A percentile compares a stretch with the other conserved stretches of the same genome.
Conservation (phyloP, 73 alveolate genomes). For the Blepharisma japonicum region DNA sequence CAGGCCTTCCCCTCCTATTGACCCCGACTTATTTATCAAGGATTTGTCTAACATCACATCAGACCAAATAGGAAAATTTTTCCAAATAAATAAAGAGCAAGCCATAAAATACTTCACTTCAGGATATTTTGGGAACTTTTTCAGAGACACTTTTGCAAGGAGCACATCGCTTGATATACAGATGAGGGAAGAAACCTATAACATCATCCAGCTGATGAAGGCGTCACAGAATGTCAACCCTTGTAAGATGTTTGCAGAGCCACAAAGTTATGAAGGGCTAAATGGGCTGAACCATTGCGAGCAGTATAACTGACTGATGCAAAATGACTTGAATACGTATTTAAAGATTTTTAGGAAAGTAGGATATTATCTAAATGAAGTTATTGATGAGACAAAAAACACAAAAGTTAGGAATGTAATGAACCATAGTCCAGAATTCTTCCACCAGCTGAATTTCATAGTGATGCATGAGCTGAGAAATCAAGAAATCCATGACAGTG, state of each 20-base stretch:
- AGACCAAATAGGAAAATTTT: not conserved
- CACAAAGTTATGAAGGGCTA: not conserved
- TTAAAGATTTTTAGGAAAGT: too few species aligned
- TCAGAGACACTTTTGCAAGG: not conserved
- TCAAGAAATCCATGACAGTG: too few species aligned
- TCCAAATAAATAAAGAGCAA: not conserved
- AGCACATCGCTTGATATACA: not conserved
- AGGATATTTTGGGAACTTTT: not conserved
- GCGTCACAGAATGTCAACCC: not conserved
- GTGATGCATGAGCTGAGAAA: too few species aligned
- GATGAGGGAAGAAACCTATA: conserved; percentile 2
- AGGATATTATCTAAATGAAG: too few species aligned
- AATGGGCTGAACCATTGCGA: too few species aligned
- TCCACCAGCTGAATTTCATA: too few species aligned
- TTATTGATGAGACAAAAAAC: too few species aligned
- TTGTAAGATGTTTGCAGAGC: not conserved
- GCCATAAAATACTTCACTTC: not conserved
- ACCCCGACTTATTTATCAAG: not conserved
- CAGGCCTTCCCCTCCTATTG: not conserved
- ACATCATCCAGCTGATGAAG: not conserved
- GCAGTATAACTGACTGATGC: too few species aligned
- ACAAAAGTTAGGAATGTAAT: too few species aligned
- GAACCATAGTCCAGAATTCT: too few species aligned
- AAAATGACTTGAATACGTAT: too few species aligned
- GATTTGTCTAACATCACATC: not conserved